Base-by-base conservation (phyloP, 2,329 filamentous ascomycete genomes). In the Pseudocercospora fuligena region DNA sequence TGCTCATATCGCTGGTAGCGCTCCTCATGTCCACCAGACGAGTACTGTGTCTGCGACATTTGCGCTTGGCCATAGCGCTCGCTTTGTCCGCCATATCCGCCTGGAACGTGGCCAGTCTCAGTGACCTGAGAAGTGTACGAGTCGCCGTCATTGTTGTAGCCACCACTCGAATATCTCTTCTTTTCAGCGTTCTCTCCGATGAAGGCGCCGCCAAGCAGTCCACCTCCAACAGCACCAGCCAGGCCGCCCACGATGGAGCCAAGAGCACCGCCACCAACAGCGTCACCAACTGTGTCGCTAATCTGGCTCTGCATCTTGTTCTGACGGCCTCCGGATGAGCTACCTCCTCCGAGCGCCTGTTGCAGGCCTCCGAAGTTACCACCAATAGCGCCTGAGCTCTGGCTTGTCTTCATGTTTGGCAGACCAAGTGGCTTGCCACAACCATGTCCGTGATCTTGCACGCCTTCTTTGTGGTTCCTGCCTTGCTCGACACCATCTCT, bases 401-500 rank as follows among this genome's bases (percentile, higher is more conserved):
- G 49, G 7, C 72, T 73, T 27, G 76, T 78, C 16, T 73, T 70
- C 70, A 87, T 86, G 80, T 91, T 93, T 69, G 89, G 88, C 87
- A 96, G 91, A 70, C 89, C 87, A 11, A 97, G 83, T 16, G 88
- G 88, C 79, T 93, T 93, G 67, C 92, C 89, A 75, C 93, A 97
- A 60, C 93, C 93, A 76, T 97, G 92, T 5, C 94, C 94, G 61
- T 87, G 89, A 78, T 97, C 93, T 16, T 93, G 81, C 11, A 94
- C 90, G 29, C 92, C 92, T 73, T 92, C 89, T 79, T 92, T 94
- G 81, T 97, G 94, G 79, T 97, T 97, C 67, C 90, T 85, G 16
- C 92, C 92, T 56, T 87, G 84, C 77, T 89, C 78, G 59, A 97
- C 92, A 66, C 94, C 94, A 0, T 90, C 84, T 19, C 92, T 89